A percentile compares a stretch with the other conserved stretches of the same genome.
These are phyloP conservation scores for Colletotrichum paranaense DNA, from an alignment of 2,329 filamentous ascomycete genomes.

Conservation along the genomic window DNA sequence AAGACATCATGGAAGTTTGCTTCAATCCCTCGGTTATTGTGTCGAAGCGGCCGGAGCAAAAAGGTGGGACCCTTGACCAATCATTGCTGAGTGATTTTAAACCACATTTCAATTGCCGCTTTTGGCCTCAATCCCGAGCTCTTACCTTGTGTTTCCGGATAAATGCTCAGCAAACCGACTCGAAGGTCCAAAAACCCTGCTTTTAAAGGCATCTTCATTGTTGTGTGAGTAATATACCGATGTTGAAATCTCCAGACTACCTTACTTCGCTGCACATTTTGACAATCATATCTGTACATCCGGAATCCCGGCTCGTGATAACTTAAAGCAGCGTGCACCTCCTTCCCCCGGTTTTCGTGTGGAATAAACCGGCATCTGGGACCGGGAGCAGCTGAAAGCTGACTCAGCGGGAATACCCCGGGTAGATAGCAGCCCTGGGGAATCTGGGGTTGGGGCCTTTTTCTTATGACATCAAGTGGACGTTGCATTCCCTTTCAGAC, in stretches of 20 bases:
- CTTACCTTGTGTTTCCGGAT: neutral
- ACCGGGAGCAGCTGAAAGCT: neutral
- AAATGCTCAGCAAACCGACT: conserved; percentile 13
- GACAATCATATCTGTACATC: neutral
- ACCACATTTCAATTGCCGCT: neutral
- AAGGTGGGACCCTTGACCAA: neutral
- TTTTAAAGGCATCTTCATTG: neutral
- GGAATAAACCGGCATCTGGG: neutral
- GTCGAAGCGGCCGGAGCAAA: conserved; percentile 3
- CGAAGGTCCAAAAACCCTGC: neutral
- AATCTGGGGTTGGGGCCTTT: conserved; percentile 1
- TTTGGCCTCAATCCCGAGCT: neutral
- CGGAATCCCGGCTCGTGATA: too few relatives aligned
- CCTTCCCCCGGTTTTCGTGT: neutral
- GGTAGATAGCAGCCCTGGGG: neutral
- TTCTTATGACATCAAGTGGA: conserved; percentile 13
- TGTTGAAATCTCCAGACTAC: neutral
- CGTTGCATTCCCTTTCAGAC: neutral
- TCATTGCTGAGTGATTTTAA: conserved; percentile 4
- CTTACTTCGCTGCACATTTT: neutral
- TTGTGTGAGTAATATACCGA: neutral
- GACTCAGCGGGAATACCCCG: conserved; percentile 18
- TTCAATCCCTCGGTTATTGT: conserved; percentile 18
- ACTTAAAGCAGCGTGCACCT: neutral
- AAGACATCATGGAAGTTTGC: conserved; percentile 31